Conservation (phyloP, 805 yeast genomes). For the Candida succiphila region DNA sequence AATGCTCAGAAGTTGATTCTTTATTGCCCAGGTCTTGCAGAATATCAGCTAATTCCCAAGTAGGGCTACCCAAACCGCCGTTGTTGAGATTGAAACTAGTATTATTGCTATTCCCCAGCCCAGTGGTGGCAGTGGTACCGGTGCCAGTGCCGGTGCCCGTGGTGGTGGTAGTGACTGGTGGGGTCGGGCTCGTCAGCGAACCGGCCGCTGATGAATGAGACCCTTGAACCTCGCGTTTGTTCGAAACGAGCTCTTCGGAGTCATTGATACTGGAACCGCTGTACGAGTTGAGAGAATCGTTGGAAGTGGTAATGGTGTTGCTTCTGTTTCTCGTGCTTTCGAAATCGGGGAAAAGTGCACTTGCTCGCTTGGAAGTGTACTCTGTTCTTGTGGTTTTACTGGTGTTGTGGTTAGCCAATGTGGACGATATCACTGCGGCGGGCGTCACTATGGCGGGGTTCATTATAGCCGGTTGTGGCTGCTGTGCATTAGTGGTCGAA, state of each 20-base stretch:
- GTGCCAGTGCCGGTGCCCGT: too few species aligned
- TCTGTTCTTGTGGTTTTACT: too few species aligned
- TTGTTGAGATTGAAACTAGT: background rate
- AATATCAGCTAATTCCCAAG: constrained; percentile 58
- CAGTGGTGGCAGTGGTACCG: too few species aligned
- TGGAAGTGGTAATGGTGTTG: constrained; percentile 12
- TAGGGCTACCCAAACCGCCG: constrained; percentile 26
- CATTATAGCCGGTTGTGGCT: too few species aligned
- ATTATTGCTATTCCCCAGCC: too few species aligned
- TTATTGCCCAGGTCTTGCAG: constrained; percentile 45
- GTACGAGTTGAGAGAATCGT: constrained; percentile 7
- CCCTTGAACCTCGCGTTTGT: constrained; percentile 1
- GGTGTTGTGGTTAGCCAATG: too few species aligned
- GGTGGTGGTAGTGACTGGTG: too few species aligned
- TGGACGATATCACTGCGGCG: too few species aligned
- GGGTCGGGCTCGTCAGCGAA: background rate
- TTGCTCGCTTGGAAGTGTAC: background rate
- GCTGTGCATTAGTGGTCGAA: too few species aligned
- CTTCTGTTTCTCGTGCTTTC: constrained; percentile 14
- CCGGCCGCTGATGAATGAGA: too few species aligned
- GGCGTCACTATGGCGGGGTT: too few species aligned
- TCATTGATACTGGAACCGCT: constrained; percentile 9
- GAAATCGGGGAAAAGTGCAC: constrained; percentile 10
- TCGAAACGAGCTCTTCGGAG: too few species aligned
- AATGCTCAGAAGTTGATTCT: constrained; percentile 36